Base-by-base conservation (phyloP, 2,329 filamentous ascomycete species). In the Chaetomium olivaceum region DNA sequence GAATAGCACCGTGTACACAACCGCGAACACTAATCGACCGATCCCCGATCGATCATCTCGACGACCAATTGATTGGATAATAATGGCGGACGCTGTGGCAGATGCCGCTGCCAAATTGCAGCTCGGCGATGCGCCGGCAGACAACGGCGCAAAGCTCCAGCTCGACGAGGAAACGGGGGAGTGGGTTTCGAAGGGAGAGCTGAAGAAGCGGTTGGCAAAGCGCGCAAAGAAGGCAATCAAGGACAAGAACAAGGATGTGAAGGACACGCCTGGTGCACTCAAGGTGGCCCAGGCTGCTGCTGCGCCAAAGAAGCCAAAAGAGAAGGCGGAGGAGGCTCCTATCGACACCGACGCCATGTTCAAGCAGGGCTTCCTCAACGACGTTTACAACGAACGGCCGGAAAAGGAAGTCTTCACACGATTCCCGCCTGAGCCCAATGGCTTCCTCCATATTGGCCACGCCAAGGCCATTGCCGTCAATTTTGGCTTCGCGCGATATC, bases 401-500 rank as follows among this genome's bases (percentile, higher is more conserved):
- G 80, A 82, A 54, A 85, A 84, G 70, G 79, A 81, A 16, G 87
- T 89, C 23, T 78, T 89, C 58, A 93, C 90, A 4, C 87, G 91
- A 71, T 93, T 94, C 74, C 91, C 91, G 2, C 91, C 91, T 23
- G 91, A 94, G 79, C 95, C 95, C 57, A 98, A 98, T 77, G 95
- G 94, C 62, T 97, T 90, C 76, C 85, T 97, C 11, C 93, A 97
- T 75, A 91, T 98, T 71, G 94, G 94, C 23, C 95, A 98, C 76
- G 91, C 91, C 70, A 98, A 98, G 81, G 94, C 95, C 25, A 97
- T 98, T 76, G 90, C 92, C 0, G 88, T 98, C 77, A 97, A 98
- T 79, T 98, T 98, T 79, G 94, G 94, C 7, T 98, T 97, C 76
- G 94, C 95, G 16, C 87, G 86, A 74, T 88, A 89, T 74, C 91